Percentiles rank a stretch among this genome's conserved stretches.
These are phyloP conservation scores for Solanum chilense DNA, from an alignment of 257 asterid genomes.

Conservation along the genomic window DNA sequence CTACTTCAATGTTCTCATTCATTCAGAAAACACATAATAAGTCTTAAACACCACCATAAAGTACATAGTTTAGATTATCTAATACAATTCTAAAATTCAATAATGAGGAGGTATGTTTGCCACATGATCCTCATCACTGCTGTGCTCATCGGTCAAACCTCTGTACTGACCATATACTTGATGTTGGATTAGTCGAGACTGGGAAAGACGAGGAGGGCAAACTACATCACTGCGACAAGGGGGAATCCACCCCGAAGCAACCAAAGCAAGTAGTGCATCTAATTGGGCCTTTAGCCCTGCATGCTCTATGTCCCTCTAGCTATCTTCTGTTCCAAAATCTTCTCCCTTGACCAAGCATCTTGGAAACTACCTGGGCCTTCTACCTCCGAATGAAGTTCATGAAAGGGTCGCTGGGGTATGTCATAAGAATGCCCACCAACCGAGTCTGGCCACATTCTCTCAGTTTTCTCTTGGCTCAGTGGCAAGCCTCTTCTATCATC, in stretches of 20 bases:
- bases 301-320: background rate
- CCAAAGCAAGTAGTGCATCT: background rate
- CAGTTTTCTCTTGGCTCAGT: background rate
- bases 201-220: background rate
- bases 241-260: background rate
- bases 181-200: background rate
- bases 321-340: background rate
- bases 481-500: background rate
- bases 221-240: background rate
- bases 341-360: background rate
- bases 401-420: background rate
- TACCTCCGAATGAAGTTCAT: background rate
- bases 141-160: background rate
- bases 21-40: background rate
- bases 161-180: background rate
- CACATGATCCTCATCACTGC: background rate
- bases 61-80: background rate
- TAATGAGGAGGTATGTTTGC: background rate
- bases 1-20: background rate
- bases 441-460: background rate
- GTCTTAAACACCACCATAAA: background rate
- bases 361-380: background rate
- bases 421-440: background rate
- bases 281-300: background rate
- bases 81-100: background rate